These are phyloP conservation scores for Cyberlindnera misumaiensis DNA, from an alignment of 805 yeast genomes.

Conservation along the genomic window DNA sequence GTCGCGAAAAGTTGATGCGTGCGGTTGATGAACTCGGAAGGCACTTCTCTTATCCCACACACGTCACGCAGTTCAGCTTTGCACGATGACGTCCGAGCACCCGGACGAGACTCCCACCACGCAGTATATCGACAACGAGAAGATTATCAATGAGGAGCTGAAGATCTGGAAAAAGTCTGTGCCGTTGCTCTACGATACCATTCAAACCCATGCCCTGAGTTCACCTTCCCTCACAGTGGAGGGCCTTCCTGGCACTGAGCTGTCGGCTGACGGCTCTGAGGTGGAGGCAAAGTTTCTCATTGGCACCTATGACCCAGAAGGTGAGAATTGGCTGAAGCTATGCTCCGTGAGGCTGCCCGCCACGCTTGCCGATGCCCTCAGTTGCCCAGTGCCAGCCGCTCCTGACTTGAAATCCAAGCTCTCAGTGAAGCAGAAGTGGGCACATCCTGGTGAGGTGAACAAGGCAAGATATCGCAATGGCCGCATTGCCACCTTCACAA, in stretches of 20 bases:
- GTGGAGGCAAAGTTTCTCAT: constrained; percentile 34
- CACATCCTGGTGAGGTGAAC: constrained; percentile 57
- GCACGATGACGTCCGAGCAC: no score
- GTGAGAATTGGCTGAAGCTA: constrained; percentile 38
- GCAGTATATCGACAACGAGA: constrained; percentile 51
- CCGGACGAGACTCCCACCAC: background rate
- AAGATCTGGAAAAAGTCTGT: constrained; percentile 79
- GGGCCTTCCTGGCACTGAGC: constrained; percentile 39
- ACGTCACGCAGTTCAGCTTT: no score
- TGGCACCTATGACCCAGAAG: constrained; percentile 38
- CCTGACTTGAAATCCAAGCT: constrained; percentile 33
- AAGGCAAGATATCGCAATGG: constrained; percentile 40
- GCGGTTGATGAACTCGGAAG: no score
- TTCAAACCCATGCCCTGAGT: constrained; percentile 51
- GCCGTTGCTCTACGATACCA: constrained; percentile 65
- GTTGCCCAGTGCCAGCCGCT: constrained; percentile 4
- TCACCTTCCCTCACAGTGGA: constrained; percentile 55
- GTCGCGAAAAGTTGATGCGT: no score
- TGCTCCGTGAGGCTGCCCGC: constrained; percentile 33
- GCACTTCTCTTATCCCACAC: no score
- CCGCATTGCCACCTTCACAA: constrained; percentile 18
- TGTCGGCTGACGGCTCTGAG: constrained; percentile 22
- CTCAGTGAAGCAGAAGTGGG: constrained; percentile 32
- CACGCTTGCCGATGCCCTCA: constrained; percentile 35
- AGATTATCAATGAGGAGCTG: constrained; percentile 68